Percentiles rank a stretch among this genome's conserved stretches.
Evolutionary conservation across 306 rosid species (phyloP).

Genomic region (Medicago ruthenica): DNA sequence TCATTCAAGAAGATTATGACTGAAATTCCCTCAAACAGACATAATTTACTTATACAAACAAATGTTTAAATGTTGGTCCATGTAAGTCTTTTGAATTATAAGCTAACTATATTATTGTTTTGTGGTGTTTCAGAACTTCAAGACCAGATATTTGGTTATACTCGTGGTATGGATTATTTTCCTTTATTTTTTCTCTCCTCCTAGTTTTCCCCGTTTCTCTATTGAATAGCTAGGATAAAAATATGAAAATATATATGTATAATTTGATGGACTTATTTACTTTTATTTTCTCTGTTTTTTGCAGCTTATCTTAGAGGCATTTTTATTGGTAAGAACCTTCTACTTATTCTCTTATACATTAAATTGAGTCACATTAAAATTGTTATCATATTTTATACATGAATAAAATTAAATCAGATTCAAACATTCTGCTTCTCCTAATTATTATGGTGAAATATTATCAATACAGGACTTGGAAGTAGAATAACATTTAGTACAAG

Average conservation of each 20-base stretch:
- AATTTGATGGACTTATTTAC: background rate
- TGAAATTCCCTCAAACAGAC: too few relatives aligned
- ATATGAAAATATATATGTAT: background rate
- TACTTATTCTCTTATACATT: background rate
- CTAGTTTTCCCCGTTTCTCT: too few relatives aligned
- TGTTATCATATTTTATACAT: background rate
- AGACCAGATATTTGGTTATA: constrained; percentile 2
- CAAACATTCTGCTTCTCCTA: background rate
- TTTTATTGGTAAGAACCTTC: constrained; percentile 35
- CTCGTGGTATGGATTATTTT: constrained; percentile 28
- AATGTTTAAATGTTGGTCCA: background rate
- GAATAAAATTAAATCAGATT: background rate
- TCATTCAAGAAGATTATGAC: too few relatives aligned
- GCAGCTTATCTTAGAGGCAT: constrained; percentile 44
- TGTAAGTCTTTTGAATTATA: background rate
- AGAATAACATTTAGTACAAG: constrained; percentile 30
- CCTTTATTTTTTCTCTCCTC: background rate
- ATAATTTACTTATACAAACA: background rate
- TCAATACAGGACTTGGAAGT: constrained; percentile 18
- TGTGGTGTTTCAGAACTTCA: constrained; percentile 17
- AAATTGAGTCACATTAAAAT: background rate
- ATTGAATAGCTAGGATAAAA: too few relatives aligned
- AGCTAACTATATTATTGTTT: background rate
- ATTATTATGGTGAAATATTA: background rate
- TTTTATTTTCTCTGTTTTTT: background rate